Percentiles rank a stretch among this genome's conserved stretches.
These are phyloP conservation scores for Meripilus lineatus DNA, from an alignment of 1,284 basidiomycete genomes.

Conservation along the genomic window DNA sequence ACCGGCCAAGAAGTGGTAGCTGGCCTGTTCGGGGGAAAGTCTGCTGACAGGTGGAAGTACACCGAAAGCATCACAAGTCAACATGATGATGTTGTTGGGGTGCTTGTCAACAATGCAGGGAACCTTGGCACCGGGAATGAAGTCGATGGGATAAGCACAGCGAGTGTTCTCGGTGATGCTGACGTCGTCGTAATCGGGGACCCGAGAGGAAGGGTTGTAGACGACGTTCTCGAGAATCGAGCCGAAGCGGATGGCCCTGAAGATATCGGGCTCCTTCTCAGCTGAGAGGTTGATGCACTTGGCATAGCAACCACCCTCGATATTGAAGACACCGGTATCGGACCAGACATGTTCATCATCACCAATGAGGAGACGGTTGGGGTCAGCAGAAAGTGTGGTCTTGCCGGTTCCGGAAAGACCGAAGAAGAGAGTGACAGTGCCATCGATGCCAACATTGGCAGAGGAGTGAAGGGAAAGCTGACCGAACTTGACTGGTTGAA, in stretches of 20 bases:
- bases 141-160: slow-evolving; percentile 97
- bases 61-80: slow-evolving; percentile 98
- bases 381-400: slow-evolving; percentile 94
- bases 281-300: slow-evolving; percentile 96
- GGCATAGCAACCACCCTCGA: slow-evolving; percentile 99
- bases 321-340: slow-evolving; percentile 98
- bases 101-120: slow-evolving; percentile 83
- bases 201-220: slow-evolving; percentile 85
- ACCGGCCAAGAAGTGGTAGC: slow-evolving; percentile 95
- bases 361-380: slow-evolving; percentile 86
- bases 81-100: slow-evolving; percentile 95
- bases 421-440: slow-evolving; percentile 98
- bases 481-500: slow-evolving; percentile 98
- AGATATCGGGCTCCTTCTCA: slow-evolving; percentile 98
- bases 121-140: slow-evolving; percentile 93
- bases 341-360: slow-evolving; percentile 99
- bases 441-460: slow-evolving; percentile 89
- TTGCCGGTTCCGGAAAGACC: slow-evolving; percentile 98
- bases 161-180: slow-evolving; percentile 99
- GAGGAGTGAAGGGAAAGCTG: slow-evolving; percentile 94
- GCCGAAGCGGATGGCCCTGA: slow-evolving; percentile 91
- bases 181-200: slow-evolving; percentile 94
- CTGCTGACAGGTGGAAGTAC: slow-evolving; percentile 95
- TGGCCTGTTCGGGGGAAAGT: slow-evolving; percentile 91
- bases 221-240: slow-evolving; percentile 99